These are phyloP conservation scores for Thalia dealbata DNA, from an alignment of 176 grass and related monocot species.

Conservation along the genomic window DNA sequence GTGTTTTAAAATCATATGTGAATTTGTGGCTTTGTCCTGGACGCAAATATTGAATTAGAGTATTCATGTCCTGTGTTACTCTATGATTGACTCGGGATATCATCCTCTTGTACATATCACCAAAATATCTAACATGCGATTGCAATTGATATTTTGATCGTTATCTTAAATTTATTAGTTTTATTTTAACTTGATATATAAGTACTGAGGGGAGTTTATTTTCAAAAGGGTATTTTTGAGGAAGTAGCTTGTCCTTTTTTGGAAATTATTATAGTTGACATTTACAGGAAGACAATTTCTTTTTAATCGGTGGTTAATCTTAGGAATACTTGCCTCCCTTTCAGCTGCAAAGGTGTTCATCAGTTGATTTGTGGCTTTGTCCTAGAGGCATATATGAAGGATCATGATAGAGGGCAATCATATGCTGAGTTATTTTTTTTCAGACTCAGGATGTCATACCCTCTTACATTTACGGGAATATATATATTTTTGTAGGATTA, in stretches of 20 bases:
- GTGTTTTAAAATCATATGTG: background rate
- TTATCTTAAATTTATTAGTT: background rate
- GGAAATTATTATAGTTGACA: background rate
- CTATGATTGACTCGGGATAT: background rate
- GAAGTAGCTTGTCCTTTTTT: background rate
- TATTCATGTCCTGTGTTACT: conserved; percentile 1
- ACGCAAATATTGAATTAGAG: conserved; percentile 4
- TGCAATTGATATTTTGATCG: background rate
- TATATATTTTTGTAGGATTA: background rate
- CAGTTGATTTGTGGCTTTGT: background rate
- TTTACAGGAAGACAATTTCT: background rate
- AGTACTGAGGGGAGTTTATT: too few species aligned
- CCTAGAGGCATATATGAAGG: background rate
- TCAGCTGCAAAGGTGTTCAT: background rate
- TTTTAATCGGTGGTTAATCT: background rate
- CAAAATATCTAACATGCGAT: background rate
- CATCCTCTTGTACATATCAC: background rate
- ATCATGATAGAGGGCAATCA: background rate
- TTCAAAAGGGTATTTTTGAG: background rate
- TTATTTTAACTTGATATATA: too few species aligned
- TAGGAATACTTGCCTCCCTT: background rate
- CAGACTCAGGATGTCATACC: background rate
- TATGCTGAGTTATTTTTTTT: background rate
- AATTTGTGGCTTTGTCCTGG: conserved; percentile 9
- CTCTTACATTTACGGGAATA: background rate